phyloP scores from a whole-genome alignment of 2,329 filamentous ascomycete genomes.

The Coniochaeta hoffmannii region DNA sequence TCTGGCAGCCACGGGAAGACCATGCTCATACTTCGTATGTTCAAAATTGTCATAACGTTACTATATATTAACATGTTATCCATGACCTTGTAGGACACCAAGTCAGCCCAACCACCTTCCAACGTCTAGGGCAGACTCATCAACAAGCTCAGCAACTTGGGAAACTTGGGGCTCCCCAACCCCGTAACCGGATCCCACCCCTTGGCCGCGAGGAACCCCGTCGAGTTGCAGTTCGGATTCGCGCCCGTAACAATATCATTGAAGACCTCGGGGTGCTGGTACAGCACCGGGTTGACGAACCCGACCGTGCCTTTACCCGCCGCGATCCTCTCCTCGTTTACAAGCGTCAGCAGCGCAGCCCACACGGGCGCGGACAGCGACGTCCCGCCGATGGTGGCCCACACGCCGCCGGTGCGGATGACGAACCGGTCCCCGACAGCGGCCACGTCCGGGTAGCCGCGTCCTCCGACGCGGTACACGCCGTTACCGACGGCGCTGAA shows the following conservation, averaged over 20 bases:
- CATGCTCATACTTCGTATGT: no score
- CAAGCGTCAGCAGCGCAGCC: conserved; percentile 37
- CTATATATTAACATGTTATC: no score
- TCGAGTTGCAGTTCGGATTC: conserved; percentile 27
- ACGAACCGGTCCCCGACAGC: conserved; percentile 31
- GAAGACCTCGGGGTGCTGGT: conserved; percentile 19
- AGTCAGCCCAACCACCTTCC: background rate
- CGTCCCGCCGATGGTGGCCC: conserved; percentile 38
- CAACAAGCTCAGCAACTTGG: conserved; percentile 25
- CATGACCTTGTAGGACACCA: background rate
- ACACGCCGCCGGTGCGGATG: conserved; percentile 23
- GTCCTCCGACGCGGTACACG: conserved; percentile 34
- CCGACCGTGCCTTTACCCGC: conserved; percentile 38
- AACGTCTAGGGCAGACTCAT: conserved; percentile 17
- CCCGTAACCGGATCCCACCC: conserved; percentile 33
- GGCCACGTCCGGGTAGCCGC: conserved; percentile 41
- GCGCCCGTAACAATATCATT: conserved; percentile 26
- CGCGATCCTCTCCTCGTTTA: conserved; percentile 41
- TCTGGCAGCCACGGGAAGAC: no score
- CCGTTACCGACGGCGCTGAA: conserved; percentile 23
- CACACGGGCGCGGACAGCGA: conserved; percentile 41
- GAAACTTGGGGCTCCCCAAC: conserved; percentile 25
- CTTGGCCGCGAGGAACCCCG: conserved; percentile 32
- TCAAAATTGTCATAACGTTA: no score
- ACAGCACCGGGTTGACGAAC: conserved; percentile 42